Base-by-base conservation (phyloP, 2,329 filamentous ascomycete genomes). In the Leptographium radiaticola region DNA sequence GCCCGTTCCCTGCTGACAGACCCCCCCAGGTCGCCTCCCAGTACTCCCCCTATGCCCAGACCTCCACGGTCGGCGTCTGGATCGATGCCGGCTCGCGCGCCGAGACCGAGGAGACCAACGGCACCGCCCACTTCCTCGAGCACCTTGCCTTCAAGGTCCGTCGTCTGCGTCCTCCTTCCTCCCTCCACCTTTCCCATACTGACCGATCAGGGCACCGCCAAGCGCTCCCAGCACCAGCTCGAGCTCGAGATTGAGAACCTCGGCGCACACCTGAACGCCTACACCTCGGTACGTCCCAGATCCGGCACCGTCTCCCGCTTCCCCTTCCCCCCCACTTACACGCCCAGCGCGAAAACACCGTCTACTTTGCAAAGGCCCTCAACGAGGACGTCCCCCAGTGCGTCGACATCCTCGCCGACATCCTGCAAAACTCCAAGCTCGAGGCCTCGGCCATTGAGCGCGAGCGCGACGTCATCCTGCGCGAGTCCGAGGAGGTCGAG, bases 161-260 rank as follows among this genome's bases (percentile, higher is more conserved):
- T 20, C 43, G 40, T 15, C 40, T 18, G 13, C n/a, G 36, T 7
- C 36, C 2, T 11, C 36, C 10, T 38, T 11, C 40, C 18, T 18
- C 6, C 9, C 20, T 38, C 33, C 31, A 5, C 10, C 39, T 30
- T n/a, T 56, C 53, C 51, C 43, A 31, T 33, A 53, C 38, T 25
- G 34, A 39, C 25, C n/a, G n/a, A 6, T n/a, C 59, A 90, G 90
- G 93, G 93, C 65, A 98, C 93, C 63, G 80, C 86, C 72, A 95
- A 87, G 77, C 83, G 93, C 73, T 89, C 87, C 61, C 93, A 98
- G 75, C 87, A 94, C 70, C 93, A 98, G 76, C 80, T 98, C 70
- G 93, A 98, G 78, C 84, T 98, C 61, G 93, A 98, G 79, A 97
- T 98, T 68, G 93, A 98, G 81, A 98, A 98, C 77, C 96, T 98